These are phyloP conservation scores for Coemansia sp. DNA, from an alignment of 192 early-diverging fungal species.

Conservation along the genomic window DNA sequence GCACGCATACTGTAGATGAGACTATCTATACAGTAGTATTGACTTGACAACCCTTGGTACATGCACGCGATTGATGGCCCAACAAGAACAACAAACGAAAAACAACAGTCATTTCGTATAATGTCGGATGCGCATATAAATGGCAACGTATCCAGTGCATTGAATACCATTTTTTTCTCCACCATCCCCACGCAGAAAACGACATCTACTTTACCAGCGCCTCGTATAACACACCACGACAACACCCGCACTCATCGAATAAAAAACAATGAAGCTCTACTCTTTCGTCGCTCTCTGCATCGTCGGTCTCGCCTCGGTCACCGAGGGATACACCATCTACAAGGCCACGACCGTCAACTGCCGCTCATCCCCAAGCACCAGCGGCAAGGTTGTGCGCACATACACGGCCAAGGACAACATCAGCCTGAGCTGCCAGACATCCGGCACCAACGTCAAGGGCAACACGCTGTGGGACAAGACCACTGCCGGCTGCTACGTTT, in stretches of 20 bases:
- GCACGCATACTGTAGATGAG: neutral
- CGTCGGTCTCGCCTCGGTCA: neutral
- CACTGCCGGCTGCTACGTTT: constrained; percentile 21
- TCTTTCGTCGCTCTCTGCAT: neutral
- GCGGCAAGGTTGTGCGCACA: constrained; percentile 18
- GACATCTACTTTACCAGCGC: neutral
- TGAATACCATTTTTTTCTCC: neutral
- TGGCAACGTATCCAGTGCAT: neutral
- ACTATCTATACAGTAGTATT: neutral
- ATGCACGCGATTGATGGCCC: neutral
- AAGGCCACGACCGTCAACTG: constrained; percentile 29
- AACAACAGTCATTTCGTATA: neutral
- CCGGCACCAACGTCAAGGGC: constrained; percentile 19
- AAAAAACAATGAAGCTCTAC: constrained; percentile 15
- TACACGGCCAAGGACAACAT: constrained; percentile 28
- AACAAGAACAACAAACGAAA: neutral
- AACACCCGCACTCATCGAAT: neutral
- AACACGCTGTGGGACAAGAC: constrained; percentile 39
- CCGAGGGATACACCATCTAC: constrained; percentile 25
- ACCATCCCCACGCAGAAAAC: neutral
- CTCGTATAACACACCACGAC: neutral
- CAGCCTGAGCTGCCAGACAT: constrained; percentile 15
- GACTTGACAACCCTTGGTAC: neutral
- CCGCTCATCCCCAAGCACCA: constrained; percentile 25
- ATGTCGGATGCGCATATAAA: neutral